Evolutionary conservation across 1,284 basidiomycete genomes (phyloP), one percentile per base, ranked within the genome.

Genomic region (Psilocybe mexicana): DNA sequence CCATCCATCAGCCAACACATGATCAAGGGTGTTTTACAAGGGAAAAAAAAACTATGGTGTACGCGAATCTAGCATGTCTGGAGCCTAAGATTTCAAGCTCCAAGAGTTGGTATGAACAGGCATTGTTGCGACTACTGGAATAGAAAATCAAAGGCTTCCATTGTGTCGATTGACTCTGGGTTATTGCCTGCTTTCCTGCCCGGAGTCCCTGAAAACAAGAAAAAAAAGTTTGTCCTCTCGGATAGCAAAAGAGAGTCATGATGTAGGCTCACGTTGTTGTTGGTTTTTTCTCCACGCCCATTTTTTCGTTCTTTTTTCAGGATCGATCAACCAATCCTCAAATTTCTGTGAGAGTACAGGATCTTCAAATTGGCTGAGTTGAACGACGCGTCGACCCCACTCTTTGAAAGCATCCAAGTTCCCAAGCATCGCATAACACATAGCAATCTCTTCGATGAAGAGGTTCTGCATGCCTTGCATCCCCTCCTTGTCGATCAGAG

Each of bases 161-260:
- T 45, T 61, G 69, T 45, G 54, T 62, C 30, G 78, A 76, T 76
- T 11, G 42, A 6, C n/a, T 46, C 43, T 24, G 28, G 5, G 28
- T n/a, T 18, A 30, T 56, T 23, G 7, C 43, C 53, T 2, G 42
- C 28, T 6, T 52, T 59, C 59, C 25, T 26, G 53, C 61, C 8
- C 57, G 64, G 48, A 52, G 65, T 24, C 52, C 59, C 44, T 61
- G 43, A 83, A 85, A 60, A 35, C 76, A 44, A 82, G 43, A 83
- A 85, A 60, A 35, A 76, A 44, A 82, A 76, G 6, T 50, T 58
- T n/a, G 1, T 71, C 72, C 25, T 69, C 80, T 11, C 50, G 66
- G n/a, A 74, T 82, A 35, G 79, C 77, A 1, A 67, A 70, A 18
- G 18, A 18, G 18, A 18, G 0, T 18, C 75, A 54, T 57, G 50